Evolutionary conservation across 805 yeast species (phyloP).

Genomic region (Barnettozyma salicaria): DNA sequence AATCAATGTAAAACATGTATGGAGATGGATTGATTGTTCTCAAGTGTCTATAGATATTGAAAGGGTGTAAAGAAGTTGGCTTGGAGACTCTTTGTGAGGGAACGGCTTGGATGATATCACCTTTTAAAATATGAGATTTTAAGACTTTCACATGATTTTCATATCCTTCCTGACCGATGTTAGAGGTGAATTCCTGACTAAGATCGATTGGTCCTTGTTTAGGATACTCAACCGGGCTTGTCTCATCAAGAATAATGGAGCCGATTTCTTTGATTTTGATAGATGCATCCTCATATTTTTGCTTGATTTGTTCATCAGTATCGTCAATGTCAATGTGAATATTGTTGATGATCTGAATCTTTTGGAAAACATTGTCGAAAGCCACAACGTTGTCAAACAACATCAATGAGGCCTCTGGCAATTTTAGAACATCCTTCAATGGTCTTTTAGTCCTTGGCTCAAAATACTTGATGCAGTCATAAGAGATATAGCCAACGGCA

Average conservation of each 20-base stretch:
- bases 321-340: slow-evolving; percentile 41
- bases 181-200: slow-evolving; percentile 71
- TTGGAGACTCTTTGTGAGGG: slow-evolving; percentile 96
- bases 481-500: slow-evolving; percentile 92
- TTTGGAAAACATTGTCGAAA: slow-evolving; percentile 88
- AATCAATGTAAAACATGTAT: slow-evolving; percentile 89
- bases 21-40: slow-evolving; percentile 98
- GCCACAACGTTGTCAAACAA: slow-evolving; percentile 85
- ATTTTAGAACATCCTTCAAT: slow-evolving; percentile 68
- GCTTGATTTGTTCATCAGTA: slow-evolving; percentile 29
- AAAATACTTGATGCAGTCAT: slow-evolving; percentile 94
- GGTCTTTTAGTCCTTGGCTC: slow-evolving; percentile 83
- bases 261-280: slow-evolving; percentile 54
- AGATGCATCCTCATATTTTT: slow-evolving; percentile 49
- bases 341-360: slow-evolving; percentile 86
- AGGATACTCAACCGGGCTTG: slow-evolving; percentile 51
- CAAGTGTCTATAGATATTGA: slow-evolving; percentile 89
- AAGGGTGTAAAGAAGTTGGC: slow-evolving; percentile 93
- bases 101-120: slow-evolving; percentile 96
- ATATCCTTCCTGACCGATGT: slow-evolving; percentile 91
- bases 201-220: slow-evolving; percentile 66
- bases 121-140: slow-evolving; percentile 77
- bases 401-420: slow-evolving; percentile 94
- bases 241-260: slow-evolving; percentile 38
- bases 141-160: slow-evolving; percentile 71